Evolutionary conservation across 2,329 filamentous ascomycete species (phyloP), one percentile per base, ranked within the genome.

Genomic region (Fusarium robinianum): DNA sequence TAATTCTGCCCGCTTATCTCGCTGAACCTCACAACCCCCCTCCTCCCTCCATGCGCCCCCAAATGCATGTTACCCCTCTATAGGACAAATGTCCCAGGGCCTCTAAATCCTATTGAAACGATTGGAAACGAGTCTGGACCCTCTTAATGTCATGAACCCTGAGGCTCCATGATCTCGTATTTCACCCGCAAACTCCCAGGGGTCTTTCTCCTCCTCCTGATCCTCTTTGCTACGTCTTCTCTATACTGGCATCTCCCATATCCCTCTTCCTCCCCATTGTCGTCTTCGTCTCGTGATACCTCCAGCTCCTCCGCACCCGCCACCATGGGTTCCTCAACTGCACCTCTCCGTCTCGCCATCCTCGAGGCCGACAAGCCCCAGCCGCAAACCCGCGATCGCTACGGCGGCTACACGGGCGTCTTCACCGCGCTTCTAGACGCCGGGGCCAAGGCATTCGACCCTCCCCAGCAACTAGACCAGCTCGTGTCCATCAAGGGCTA

Each of bases 361-460:
- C 83, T 97, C 57, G 89, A 96, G 75, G 86, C 88, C 73, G 92
- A 96, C 70, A 87, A 81, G 2, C 90, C 90, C 2, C 75, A 87
- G 35, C 78, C 82, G 2, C 69, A 78, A 29, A 80, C 85, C 24
- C 72, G 79, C 41, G 76, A 76, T 41, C 81, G 81, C 60, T 90
- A 87, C 68, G 80, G 82, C 37, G 77, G 77, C 48, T 96, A 96
- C 70, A 81, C 83, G 50, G 84, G 82, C 51, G 78, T 89, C 47
- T 89, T 90, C 69, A 76, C 71, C 12, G 63, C 76, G 23, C 76
- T 89, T 8, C 76, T 90, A 37, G 62, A 71, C 33, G 67, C 71
- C 29, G 78, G 80, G 6, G 80, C 78, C 30, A 67, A 75, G 6
- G 64, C 74, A 0, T 67, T 82, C 11, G 56, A 63, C 29, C 64